These are phyloP conservation scores for Cadophora sp. DNA, from an alignment of 2,329 filamentous ascomycete genomes.

Conservation along the genomic window DNA sequence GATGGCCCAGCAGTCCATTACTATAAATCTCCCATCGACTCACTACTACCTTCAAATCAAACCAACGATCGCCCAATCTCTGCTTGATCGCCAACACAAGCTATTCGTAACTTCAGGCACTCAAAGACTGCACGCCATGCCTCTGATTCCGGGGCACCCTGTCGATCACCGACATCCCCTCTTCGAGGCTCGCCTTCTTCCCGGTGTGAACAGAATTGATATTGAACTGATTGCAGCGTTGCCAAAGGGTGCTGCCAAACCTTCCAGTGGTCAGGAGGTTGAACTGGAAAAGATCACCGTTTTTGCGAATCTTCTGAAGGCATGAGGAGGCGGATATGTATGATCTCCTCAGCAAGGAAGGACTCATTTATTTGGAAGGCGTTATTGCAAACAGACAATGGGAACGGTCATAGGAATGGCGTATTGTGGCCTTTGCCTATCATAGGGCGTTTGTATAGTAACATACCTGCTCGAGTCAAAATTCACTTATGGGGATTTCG, in stretches of 20 bases:
- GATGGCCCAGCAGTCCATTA: slow-evolving; percentile 74
- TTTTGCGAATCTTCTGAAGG: slow-evolving; percentile 71
- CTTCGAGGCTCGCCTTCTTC: slow-evolving; percentile 75
- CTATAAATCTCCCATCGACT: slow-evolving; percentile 70
- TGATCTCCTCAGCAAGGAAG: slow-evolving; percentile 6
- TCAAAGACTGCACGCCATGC: slow-evolving; percentile 56
- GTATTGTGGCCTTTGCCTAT: slow-evolving; percentile 11
- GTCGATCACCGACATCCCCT: slow-evolving; percentile 65
- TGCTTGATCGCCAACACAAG: slow-evolving; percentile 75
- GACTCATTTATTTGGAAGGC: slow-evolving; percentile 11
- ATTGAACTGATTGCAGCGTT: slow-evolving; percentile 79
- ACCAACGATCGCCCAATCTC: slow-evolving; percentile 66
- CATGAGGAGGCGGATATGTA: slow-evolving; percentile 4
- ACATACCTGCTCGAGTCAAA: slow-evolving; percentile 8
- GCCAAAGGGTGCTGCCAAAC: slow-evolving; percentile 60
- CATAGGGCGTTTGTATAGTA: slow-evolving; percentile 22
- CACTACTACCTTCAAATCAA: slow-evolving; percentile 76
- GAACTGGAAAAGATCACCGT: slow-evolving; percentile 83
- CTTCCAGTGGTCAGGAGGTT: slow-evolving; percentile 64
- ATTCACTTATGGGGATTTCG: background rate
- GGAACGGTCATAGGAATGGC: slow-evolving; percentile 20
- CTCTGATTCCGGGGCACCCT: slow-evolving; percentile 60
- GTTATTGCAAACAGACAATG: slow-evolving; percentile 21
- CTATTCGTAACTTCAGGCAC: slow-evolving; percentile 77
- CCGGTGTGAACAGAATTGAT: slow-evolving; percentile 79